phyloP scores from a whole-genome alignment of 2,329 filamentous ascomycete genomes.

The Aureobasidium pullulans region DNA sequence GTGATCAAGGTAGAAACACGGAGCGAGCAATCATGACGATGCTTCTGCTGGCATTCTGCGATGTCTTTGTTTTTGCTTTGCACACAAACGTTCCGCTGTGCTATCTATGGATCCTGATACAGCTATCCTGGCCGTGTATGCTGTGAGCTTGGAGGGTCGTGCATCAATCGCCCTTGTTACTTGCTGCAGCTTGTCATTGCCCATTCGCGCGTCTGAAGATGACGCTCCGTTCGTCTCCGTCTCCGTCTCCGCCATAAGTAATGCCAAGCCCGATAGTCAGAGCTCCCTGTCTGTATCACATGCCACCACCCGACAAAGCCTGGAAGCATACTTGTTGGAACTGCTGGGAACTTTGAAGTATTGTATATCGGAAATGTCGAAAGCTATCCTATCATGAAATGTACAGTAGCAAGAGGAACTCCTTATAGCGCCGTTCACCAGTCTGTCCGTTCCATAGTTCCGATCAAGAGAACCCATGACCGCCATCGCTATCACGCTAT shows the following conservation, averaged over 20 bases:
- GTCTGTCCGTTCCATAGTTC: neutral
- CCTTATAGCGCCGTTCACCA: neutral
- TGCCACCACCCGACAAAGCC: neutral
- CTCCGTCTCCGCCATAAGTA: neutral
- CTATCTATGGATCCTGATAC: neutral
- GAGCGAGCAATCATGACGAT: conserved; percentile 5
- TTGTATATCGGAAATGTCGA: neutral
- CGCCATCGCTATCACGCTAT: neutral
- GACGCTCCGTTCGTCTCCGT: neutral
- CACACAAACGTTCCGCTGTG: neutral
- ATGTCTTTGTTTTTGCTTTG: neutral
- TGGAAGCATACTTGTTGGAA: too few relatives aligned
- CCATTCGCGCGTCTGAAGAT: neutral
- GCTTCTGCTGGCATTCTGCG: neutral
- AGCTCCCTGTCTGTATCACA: neutral
- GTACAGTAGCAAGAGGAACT: neutral
- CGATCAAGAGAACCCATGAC: neutral
- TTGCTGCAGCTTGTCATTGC: neutral
- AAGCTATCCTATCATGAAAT: neutral
- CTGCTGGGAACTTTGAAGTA: too few relatives aligned
- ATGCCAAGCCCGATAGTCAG: neutral
- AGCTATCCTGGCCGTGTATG: neutral
- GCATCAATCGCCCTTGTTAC: neutral
- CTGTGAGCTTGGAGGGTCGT: neutral
- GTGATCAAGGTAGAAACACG: conserved; percentile 8